Percentiles rank a stretch among this genome's conserved stretches.
phyloP scores from a whole-genome alignment of 2,329 filamentous ascomycete genomes.

The Pseudocercospora musae region DNA sequence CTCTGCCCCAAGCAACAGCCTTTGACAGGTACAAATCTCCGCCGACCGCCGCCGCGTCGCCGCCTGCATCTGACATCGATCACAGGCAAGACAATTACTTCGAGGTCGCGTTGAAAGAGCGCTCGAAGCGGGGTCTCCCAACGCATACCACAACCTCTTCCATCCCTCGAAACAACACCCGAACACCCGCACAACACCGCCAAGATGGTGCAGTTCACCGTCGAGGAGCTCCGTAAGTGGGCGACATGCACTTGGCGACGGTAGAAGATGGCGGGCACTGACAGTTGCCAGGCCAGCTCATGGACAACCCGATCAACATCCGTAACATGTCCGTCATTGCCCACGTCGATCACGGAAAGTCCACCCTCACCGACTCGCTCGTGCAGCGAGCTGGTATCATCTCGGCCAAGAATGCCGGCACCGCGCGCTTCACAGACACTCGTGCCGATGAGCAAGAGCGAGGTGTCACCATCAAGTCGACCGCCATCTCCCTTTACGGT shows the following conservation, averaged over 20 bases:
- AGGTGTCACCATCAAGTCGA: constrained; percentile 99
- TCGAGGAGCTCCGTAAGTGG: constrained; percentile 18
- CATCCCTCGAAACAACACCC: constrained; percentile 11
- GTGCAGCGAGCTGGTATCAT: constrained; percentile 99
- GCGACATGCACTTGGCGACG: not conserved
- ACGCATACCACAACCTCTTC: constrained; percentile 2
- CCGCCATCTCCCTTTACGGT: constrained; percentile 97
- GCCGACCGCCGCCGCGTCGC: not conserved
- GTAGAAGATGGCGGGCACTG: constrained; percentile 1
- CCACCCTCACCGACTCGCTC: constrained; percentile 97
- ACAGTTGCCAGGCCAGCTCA: constrained; percentile 56
- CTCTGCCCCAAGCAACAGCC: not conserved
- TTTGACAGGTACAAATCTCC: constrained; percentile 2
- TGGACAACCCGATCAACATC: constrained; percentile 75
- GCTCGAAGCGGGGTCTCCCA: constrained; percentile 1
- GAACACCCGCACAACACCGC: constrained; percentile 54
- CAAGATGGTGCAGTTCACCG: constrained; percentile 88
- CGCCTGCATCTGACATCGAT: not conserved
- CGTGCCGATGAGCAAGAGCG: constrained; percentile 97
- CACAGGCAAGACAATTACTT: not conserved
- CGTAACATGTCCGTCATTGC: constrained; percentile 99
- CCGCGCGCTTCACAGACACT: constrained; percentile 94
- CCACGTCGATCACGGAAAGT: constrained; percentile 99
- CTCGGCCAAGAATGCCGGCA: constrained; percentile 94
- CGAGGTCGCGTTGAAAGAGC: constrained; percentile 2